A percentile compares a stretch with the other conserved stretches of the same genome.
These are phyloP conservation scores for Lactarius sp. DNA, from an alignment of 768 basidiomycete genomes.

Conservation along the genomic window DNA sequence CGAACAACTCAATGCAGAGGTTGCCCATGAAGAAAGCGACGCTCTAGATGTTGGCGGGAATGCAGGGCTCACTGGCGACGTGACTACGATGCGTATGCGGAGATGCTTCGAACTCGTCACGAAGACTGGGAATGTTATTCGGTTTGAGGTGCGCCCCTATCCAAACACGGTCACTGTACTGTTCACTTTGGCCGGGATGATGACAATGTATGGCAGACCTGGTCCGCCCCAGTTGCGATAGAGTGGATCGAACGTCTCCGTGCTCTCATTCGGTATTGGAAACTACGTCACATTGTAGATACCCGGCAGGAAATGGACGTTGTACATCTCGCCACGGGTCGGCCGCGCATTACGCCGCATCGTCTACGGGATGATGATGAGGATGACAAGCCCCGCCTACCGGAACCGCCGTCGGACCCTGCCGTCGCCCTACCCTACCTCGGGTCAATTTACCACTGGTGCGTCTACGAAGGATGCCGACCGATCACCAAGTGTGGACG, in stretches of 20 bases:
- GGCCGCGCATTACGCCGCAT: conserved; percentile 57
- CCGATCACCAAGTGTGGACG: conserved; percentile 70
- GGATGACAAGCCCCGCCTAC: conserved; percentile 41
- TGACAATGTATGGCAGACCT: conserved; percentile 41
- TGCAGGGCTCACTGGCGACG: conserved; percentile 38
- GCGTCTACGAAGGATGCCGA: conserved; percentile 72
- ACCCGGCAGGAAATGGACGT: conserved; percentile 79
- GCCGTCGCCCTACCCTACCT: conserved; percentile 55
- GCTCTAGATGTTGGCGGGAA: conserved; percentile 64
- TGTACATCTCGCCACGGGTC: conserved; percentile 46
- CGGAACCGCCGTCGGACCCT: conserved; percentile 44
- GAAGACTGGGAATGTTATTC: conserved; percentile 58
- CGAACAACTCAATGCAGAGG: background rate
- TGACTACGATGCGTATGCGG: conserved; percentile 50
- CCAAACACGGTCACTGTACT: background rate
- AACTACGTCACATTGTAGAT: conserved; percentile 65
- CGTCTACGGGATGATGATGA: conserved; percentile 40
- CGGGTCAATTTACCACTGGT: conserved; percentile 79
- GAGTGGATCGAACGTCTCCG: conserved; percentile 85
- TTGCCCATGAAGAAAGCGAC: conserved; percentile 44
- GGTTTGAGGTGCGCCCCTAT: conserved; percentile 64
- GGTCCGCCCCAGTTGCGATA: conserved; percentile 58
- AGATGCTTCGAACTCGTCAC: conserved; percentile 77
- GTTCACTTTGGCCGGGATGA: background rate
- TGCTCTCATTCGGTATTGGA: conserved; percentile 75